Percentiles rank a stretch among this genome's conserved stretches.
Conservation (phyloP, 1,139 yeast genomes). For the Candida mesenterica region DNA sequence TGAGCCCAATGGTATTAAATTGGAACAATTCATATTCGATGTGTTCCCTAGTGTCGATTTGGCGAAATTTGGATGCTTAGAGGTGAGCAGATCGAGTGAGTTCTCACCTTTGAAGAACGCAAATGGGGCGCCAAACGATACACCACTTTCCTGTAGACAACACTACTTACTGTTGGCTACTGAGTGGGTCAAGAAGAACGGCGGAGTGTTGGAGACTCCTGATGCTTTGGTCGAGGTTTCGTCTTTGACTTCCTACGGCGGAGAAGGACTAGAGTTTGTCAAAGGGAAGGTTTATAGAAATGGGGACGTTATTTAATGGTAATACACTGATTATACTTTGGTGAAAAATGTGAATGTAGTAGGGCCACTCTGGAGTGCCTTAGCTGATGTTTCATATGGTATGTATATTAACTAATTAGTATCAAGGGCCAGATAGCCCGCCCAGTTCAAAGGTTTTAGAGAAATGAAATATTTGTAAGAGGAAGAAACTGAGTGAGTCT, state of each 20-base stretch:
- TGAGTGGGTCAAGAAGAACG: slow-evolving; percentile 70
- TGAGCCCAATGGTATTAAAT: slow-evolving; percentile 83
- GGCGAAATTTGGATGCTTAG: slow-evolving; percentile 83
- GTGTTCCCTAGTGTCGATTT: slow-evolving; percentile 81
- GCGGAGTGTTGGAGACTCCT: slow-evolving; percentile 52
- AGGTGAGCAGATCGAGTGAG: slow-evolving; percentile 81
- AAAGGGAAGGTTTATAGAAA: slow-evolving; percentile 50
- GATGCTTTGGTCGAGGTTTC: slow-evolving; percentile 72
- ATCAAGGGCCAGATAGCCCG: too few species aligned
- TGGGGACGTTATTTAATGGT: slow-evolving; percentile 36
- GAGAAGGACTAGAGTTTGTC: slow-evolving; percentile 73
- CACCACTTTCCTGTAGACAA: slow-evolving; percentile 76
- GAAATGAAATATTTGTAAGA: too few species aligned
- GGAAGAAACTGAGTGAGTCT: too few species aligned
- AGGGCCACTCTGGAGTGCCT: too few species aligned
- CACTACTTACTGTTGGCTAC: slow-evolving; percentile 70
- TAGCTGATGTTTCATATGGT: too few species aligned
- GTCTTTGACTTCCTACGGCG: slow-evolving; percentile 72
- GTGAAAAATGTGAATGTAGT: too few species aligned
- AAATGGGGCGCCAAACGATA: slow-evolving; percentile 75
- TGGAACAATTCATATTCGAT: slow-evolving; percentile 97
- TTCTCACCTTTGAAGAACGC: slow-evolving; percentile 95
- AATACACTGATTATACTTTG: too few species aligned
- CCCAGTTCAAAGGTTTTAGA: too few species aligned
- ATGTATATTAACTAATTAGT: too few species aligned